These are phyloP conservation scores for Auriscalpium orientale DNA, from an alignment of 768 basidiomycete species.

Conservation along the genomic window DNA sequence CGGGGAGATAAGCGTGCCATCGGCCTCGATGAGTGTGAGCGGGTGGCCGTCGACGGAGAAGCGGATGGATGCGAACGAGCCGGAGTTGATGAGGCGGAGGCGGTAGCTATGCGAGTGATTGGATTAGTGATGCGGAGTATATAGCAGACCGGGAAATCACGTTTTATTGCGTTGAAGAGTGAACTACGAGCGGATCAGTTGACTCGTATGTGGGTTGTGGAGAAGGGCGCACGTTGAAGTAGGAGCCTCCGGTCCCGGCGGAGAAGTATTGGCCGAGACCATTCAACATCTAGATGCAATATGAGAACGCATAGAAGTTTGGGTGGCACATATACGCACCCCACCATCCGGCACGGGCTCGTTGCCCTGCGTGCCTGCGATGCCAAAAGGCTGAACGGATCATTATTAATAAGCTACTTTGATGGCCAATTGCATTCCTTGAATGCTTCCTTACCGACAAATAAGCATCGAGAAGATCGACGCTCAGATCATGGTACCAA, in stretches of 20 bases:
- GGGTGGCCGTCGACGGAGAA: conserved; percentile 40
- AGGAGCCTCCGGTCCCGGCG: conserved; percentile 20
- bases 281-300: conserved; percentile 21
- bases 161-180: conserved; percentile 27
- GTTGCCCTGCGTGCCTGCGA: conserved; percentile 24
- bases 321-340: conserved; percentile 7
- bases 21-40: conserved; percentile 41
- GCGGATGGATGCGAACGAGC: conserved; percentile 36
- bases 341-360: conserved; percentile 29
- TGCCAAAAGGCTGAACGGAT: conserved; percentile 19
- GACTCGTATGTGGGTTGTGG: neutral
- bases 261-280: conserved; percentile 25
- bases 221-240: conserved; percentile 19
- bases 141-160: conserved; percentile 2
- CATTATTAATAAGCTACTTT: neutral
- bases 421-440: neutral
- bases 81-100: conserved; percentile 40
- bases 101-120: conserved; percentile 27
- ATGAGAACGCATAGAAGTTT: no score
- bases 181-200: conserved; percentile 21
- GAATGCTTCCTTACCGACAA: conserved; percentile 17
- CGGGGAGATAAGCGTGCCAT: conserved; percentile 36
- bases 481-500: conserved; percentile 25
- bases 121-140: neutral
- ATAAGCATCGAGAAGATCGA: conserved; percentile 17